Percentiles rank a stretch among this genome's conserved stretches.
phyloP scores from a whole-genome alignment of 345 rosid species.

The Rhodomyrtus tomentosa region DNA sequence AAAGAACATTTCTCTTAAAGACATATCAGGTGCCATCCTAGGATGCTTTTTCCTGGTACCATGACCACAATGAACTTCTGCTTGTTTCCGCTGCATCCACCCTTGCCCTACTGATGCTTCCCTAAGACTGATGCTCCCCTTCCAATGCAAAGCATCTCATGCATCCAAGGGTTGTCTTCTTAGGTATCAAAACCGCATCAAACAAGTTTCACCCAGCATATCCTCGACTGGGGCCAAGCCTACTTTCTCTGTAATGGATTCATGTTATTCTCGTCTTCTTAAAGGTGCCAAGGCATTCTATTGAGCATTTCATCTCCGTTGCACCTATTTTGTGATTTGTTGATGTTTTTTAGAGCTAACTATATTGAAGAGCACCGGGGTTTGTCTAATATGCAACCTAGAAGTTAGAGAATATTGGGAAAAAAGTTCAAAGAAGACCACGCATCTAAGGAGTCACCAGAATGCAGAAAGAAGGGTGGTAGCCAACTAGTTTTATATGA shows the following conservation, averaged over 20 bases:
- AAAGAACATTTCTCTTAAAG: not conserved
- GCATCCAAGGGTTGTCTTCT: not conserved
- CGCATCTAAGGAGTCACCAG: not conserved
- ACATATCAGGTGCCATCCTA: not conserved
- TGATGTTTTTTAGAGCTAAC: not conserved
- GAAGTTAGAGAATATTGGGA: not conserved
- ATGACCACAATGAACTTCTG: not conserved
- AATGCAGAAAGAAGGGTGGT: not conserved
- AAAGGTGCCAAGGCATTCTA: not conserved
- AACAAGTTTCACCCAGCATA: not conserved
- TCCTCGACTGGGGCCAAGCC: not conserved
- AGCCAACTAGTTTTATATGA: not conserved
- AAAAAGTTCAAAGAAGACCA: not conserved
- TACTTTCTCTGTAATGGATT: not conserved
- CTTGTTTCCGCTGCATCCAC: not conserved
- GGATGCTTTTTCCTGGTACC: not conserved
- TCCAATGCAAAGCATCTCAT: not conserved
- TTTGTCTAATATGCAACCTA: too few species aligned
- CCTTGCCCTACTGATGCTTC: not conserved
- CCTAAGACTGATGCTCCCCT: not conserved
- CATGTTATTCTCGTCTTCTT: not conserved
- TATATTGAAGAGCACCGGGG: not conserved
- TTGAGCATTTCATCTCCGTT: not conserved
- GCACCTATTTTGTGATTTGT: not conserved
- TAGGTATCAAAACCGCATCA: not conserved